phyloP scores from a whole-genome alignment of 306 rosid species.

The Cucurbita argyrosperma region DNA sequence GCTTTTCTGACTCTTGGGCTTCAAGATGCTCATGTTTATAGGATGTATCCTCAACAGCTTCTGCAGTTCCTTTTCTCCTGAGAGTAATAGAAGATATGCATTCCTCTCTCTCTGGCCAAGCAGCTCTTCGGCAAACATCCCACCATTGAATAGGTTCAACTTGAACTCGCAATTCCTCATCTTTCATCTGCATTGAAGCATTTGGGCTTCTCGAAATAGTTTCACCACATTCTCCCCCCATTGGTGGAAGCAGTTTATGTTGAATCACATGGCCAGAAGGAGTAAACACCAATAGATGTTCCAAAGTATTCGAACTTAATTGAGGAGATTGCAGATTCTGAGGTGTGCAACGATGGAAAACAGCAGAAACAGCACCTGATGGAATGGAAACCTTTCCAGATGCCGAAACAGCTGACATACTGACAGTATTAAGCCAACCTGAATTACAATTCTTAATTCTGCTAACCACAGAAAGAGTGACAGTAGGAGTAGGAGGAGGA shows the following conservation, averaged over 20 bases:
- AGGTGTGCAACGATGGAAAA: constrained; percentile 60
- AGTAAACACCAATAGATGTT: constrained; percentile 63
- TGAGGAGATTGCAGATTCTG: constrained; percentile 21
- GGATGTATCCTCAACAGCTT: constrained; percentile 34
- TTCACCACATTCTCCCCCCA: constrained; percentile 54
- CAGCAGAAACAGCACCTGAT: constrained; percentile 83
- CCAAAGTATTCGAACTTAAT: constrained; percentile 47
- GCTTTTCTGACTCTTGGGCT: constrained; percentile 26
- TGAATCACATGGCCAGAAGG: constrained; percentile 81
- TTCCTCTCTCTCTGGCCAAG: constrained; percentile 87
- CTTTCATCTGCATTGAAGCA: constrained; percentile 53
- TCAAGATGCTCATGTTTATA: constrained; percentile 32
- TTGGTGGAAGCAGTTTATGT: constrained; percentile 53
- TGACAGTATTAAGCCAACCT: constrained; percentile 83
- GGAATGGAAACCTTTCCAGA: constrained; percentile 63
- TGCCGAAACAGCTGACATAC: constrained; percentile 77
- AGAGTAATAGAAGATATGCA: constrained; percentile 28
- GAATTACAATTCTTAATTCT: constrained; percentile 66
- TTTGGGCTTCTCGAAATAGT: constrained; percentile 33
- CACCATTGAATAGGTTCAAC: constrained; percentile 95
- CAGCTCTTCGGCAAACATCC: constrained; percentile 82
- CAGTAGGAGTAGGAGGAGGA: constrained; percentile 49
- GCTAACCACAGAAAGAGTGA: constrained; percentile 81
- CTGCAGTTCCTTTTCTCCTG: constrained; percentile 28
- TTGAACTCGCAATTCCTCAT: constrained; percentile 72